Evolutionary conservation across 352 stramenopile species (phyloP).

Genomic region (Pythium aquatile): DNA sequence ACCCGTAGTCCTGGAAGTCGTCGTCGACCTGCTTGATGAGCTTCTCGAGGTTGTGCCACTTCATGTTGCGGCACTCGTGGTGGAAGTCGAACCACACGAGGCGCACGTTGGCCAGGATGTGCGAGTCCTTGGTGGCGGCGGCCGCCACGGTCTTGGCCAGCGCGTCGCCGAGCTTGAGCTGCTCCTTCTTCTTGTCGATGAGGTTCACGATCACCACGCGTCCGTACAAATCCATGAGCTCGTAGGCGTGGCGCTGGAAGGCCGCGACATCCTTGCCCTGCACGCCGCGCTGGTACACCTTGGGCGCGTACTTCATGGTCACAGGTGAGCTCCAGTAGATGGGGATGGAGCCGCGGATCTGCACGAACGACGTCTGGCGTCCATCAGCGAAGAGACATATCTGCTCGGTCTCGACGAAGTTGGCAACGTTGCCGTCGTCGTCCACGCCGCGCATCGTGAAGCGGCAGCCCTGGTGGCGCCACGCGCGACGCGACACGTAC

Average conservation of each 20-base stretch:
- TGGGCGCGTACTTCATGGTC: constrained; percentile 92
- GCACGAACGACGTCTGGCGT: constrained; percentile 86
- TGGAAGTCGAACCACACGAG: constrained; percentile 97
- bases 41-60: constrained; percentile 91
- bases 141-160: constrained; percentile 66
- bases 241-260: constrained; percentile 63
- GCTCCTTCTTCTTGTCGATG: constrained; percentile 89
- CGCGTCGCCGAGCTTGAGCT: constrained; percentile 85
- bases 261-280: constrained; percentile 57
- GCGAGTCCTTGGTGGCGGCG: constrained; percentile 27
- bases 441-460: constrained; percentile 92
- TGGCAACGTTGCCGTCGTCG: constrained; percentile 85
- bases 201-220: constrained; percentile 89
- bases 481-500: constrained; percentile 66
- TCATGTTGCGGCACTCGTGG: constrained; percentile 91
- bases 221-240: constrained; percentile 59
- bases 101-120: constrained; percentile 52
- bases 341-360: constrained; percentile 95
- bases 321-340: constrained; percentile 91
- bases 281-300: constrained; percentile 41
- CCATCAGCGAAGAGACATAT: constrained; percentile 62
- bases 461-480: constrained; percentile 80
- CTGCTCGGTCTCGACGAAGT: constrained; percentile 95
- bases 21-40: constrained; percentile 77
- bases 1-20: constrained; percentile 57